Evolutionary conservation across 192 early-diverging fungal genomes (phyloP).

Genomic region (Dissophora globulifera): DNA sequence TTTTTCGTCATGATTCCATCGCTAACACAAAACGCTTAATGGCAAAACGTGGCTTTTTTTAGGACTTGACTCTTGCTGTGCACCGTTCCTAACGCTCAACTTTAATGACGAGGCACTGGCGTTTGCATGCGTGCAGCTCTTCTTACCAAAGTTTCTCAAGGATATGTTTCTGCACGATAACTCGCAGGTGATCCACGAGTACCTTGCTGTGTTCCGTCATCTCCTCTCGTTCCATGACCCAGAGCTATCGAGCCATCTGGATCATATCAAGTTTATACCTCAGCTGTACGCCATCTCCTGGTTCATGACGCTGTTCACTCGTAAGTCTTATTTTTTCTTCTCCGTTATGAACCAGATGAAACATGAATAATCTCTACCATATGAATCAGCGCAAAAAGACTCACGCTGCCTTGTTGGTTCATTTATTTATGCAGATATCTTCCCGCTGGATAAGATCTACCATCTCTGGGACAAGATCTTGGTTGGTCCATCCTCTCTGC

Average conservation of each 20-base stretch:
- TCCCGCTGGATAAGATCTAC: slow-evolving; percentile 83
- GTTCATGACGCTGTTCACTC: slow-evolving; percentile 86
- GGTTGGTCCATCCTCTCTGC: slow-evolving; percentile 70
- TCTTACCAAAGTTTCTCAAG: slow-evolving; percentile 72
- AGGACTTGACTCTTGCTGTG: slow-evolving; percentile 80
- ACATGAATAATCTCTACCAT: no score
- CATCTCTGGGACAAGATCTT: slow-evolving; percentile 84
- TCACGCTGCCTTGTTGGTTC: no score
- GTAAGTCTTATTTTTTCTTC: slow-evolving; percentile 58
- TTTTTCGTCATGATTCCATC: no score
- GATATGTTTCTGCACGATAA: slow-evolving; percentile 84
- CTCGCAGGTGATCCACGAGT: slow-evolving; percentile 73
- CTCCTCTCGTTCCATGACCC: slow-evolving; percentile 80
- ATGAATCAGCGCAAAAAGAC: no score
- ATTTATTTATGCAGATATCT: slow-evolving; percentile 77
- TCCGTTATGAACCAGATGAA: slow-evolving; percentile 3
- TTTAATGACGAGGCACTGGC: slow-evolving; percentile 81
- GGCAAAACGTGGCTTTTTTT: no score
- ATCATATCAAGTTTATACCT: slow-evolving; percentile 69
- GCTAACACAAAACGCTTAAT: no score
- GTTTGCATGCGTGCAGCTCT: slow-evolving; percentile 71
- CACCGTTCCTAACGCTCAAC: slow-evolving; percentile 79
- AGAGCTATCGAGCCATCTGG: slow-evolving; percentile 71
- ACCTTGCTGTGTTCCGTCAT: slow-evolving; percentile 71
- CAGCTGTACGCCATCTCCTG: slow-evolving; percentile 85